Evolutionary conservation across 2,329 filamentous ascomycete species (phyloP), one percentile per base, ranked within the genome.

Genomic region (Neopestalotiopsis rosae): DNA sequence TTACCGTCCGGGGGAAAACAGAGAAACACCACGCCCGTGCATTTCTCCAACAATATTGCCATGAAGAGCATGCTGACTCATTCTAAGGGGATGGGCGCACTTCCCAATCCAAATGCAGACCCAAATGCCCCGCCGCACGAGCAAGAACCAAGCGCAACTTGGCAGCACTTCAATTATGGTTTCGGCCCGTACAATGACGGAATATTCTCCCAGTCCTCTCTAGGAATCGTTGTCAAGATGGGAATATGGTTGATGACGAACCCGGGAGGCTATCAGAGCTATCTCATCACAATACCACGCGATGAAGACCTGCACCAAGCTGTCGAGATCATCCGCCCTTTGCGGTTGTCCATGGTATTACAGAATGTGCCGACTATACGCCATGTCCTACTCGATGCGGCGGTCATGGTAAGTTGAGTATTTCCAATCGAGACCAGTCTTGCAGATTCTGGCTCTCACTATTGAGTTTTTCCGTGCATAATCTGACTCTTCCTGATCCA

Each of bases 221-320:
- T 85, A 10, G 85, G 84, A 12, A 83, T 87, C 30, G 84, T 86
- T 2, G 85, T 84, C 3, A 87, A 87, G 75, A 85, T 87, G 79
- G 86, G 85, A 0, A 81, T 87, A 71, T 76, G 76, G 77, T 78
- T 89, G 42, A 88, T 88, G 86, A 82, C 83, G 1, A 86, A 86
- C 61, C 85, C 84, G 0, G 84, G 81, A 10, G 84, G 83, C 1
- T 83, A 84, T 69, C 83, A 86, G 64, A 77, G 76, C 63, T 80
- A 78, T 67, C 76, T 81, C 71, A 75, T 77, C 71, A 86, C 83
- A 0, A 82, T 88, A 42, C 81, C 82, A 0, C 80, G 78, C 42
- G 85, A 87, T 42, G 83, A 86, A 49, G 83, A 87, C 69, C 79
- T 88, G 7, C 77, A 82, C 10, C 78, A 83, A 56, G 78, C 84